Conservation (phyloP, 345 rosid species). For the Euclidium syriacum region DNA sequence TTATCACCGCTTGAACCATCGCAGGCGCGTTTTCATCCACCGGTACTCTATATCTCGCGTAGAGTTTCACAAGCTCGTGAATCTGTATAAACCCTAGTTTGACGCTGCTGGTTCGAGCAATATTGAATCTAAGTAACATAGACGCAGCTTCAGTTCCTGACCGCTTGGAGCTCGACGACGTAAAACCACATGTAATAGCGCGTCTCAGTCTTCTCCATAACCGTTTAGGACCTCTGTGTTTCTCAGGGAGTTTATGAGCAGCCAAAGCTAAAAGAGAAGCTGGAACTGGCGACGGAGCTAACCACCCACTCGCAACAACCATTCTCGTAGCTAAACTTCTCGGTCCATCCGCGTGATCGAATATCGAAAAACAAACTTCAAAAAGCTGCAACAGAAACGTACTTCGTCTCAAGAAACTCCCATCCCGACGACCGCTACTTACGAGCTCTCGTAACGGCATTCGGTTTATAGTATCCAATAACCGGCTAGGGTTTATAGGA, state of each 20-base stretch:
- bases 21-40: constrained; percentile 48
- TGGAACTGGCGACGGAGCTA: constrained; percentile 80
- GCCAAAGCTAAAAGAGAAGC: constrained; percentile 63
- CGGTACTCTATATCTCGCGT: constrained; percentile 48
- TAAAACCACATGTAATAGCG: constrained; percentile 64
- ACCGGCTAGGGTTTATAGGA: constrained; percentile 82
- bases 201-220: constrained; percentile 51
- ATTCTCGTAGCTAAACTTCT: constrained; percentile 90
- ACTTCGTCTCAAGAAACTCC: constrained; percentile 41
- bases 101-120: constrained; percentile 57
- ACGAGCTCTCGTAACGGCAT: constrained; percentile 69
- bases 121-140: constrained; percentile 75
- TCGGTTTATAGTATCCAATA: constrained; percentile 79
- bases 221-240: constrained; percentile 42
- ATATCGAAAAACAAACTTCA: constrained; percentile 94
- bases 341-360: constrained; percentile 87
- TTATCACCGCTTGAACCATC: constrained; percentile 66
- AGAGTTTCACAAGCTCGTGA: constrained; percentile 66
- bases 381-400: constrained; percentile 71
- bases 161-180: constrained; percentile 52
- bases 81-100: constrained; percentile 58
- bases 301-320: constrained; percentile 90
- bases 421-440: constrained; percentile 53
- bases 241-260: constrained; percentile 74
- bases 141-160: constrained; percentile 82